phyloP scores from a whole-genome alignment of 371 early-diverging fungal species.

The Circinella minor region DNA sequence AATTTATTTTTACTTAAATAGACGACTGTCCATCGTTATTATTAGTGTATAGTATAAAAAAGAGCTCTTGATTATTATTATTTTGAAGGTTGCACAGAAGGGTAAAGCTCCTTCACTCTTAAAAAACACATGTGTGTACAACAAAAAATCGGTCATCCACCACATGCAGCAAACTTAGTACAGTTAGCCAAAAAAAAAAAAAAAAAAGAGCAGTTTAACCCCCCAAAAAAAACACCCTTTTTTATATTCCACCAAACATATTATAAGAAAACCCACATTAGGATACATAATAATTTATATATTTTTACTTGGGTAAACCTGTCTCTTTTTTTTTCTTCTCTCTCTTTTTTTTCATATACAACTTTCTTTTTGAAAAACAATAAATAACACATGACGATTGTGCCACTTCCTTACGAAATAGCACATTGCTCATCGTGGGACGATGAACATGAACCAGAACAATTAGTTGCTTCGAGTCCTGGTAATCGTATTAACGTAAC shows the following conservation, averaged over 20 bases:
- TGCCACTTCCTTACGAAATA: conserved; percentile 29
- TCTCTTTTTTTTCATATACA: conserved; percentile 8
- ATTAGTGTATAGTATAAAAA: too few relatives aligned
- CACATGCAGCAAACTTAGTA: conserved; percentile 15
- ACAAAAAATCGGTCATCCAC: conserved; percentile 16
- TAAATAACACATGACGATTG: conserved; percentile 23
- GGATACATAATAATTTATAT: neutral
- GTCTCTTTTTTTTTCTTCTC: conserved; percentile 14
- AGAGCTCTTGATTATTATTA: neutral
- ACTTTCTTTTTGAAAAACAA: neutral
- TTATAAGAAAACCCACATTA: neutral
- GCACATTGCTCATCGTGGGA: conserved; percentile 47
- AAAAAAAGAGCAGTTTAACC: neutral
- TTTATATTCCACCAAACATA: neutral
- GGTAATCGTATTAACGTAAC: conserved; percentile 27
- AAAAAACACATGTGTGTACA: conserved; percentile 18
- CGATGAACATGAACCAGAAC: conserved; percentile 44
- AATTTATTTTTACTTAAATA: too few relatives aligned
- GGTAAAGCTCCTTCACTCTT: neutral
- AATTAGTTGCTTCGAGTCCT: conserved; percentile 40
- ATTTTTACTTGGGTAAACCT: neutral
- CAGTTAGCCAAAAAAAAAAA: conserved; percentile 15
- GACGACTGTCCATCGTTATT: too few relatives aligned
- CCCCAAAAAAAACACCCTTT: neutral
- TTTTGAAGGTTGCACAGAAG: conserved; percentile 13